Percentiles rank a stretch among this genome's conserved stretches.
These are phyloP conservation scores for Phytophthora melonis DNA, from an alignment of 352 stramenopile species.

Conservation along the genomic window DNA sequence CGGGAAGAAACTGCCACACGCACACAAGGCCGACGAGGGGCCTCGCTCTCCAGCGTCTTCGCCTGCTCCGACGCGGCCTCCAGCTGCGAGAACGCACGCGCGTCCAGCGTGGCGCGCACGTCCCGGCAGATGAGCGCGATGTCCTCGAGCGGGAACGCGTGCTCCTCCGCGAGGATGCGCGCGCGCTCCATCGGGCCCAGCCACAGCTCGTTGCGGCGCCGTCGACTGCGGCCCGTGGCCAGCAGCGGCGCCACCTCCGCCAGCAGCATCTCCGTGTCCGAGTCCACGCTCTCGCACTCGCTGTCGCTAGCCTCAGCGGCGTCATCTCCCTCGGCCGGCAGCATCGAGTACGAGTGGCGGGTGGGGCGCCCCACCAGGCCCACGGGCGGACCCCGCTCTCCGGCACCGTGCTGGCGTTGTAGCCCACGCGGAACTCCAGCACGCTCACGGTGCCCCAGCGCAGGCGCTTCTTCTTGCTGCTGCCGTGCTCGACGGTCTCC, in stretches of 20 bases:
- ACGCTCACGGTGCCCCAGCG: constrained; percentile 54
- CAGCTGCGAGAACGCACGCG: constrained; percentile 44
- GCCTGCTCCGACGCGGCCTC: constrained; percentile 29
- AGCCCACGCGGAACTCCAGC: constrained; percentile 60
- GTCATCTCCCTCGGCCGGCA: constrained; percentile 32
- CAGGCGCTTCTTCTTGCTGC: constrained; percentile 34
- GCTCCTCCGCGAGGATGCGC: constrained; percentile 47
- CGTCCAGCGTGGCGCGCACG: constrained; percentile 53
- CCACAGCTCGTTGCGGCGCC: constrained; percentile 50
- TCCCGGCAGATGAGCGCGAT: constrained; percentile 59
- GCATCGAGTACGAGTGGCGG: constrained; percentile 40
- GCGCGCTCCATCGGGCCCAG: constrained; percentile 59
- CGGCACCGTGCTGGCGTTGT: constrained; percentile 60
- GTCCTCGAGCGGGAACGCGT: constrained; percentile 48
- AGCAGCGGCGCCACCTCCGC: not conserved
- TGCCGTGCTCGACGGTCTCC: not conserved
- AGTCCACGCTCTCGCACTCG: constrained; percentile 44
- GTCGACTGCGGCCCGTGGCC: constrained; percentile 11
- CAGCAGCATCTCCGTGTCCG: constrained; percentile 19
- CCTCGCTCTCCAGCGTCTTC: constrained; percentile 13
- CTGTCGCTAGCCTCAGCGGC: constrained; percentile 26
- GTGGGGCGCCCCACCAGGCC: constrained; percentile 55
- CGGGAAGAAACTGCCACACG: constrained; percentile 12
- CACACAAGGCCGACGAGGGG: not conserved
- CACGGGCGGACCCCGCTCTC: constrained; percentile 62